Evolutionary conservation across 1,284 basidiomycete genomes (phyloP).

Genomic region (Cryptococcus neoformans): DNA sequence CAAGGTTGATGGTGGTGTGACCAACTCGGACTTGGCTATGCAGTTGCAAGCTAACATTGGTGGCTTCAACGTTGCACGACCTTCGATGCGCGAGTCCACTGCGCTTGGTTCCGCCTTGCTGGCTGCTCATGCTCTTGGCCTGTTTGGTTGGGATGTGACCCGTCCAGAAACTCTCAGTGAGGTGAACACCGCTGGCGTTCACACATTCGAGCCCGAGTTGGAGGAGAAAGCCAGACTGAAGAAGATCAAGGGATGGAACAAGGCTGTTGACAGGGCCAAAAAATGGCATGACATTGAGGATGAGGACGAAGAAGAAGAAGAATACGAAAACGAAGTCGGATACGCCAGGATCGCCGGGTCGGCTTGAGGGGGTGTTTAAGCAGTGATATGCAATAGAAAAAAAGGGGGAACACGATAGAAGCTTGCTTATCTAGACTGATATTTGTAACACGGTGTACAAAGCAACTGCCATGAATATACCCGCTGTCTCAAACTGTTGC

Average conservation of each 20-base stretch:
- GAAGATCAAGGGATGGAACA: conserved; percentile 75
- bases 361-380: too few species aligned
- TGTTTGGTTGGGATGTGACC: conserved; percentile 93
- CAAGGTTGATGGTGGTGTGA: conserved; percentile 94
- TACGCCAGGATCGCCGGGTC: conserved; percentile 3
- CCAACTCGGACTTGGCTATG: conserved; percentile 75
- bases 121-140: conserved; percentile 81
- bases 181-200: conserved; percentile 83
- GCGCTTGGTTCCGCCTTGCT: conserved; percentile 94
- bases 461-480: too few species aligned
- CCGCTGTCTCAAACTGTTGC: too few species aligned
- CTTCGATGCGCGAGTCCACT: conserved; percentile 96
- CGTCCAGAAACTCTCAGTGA: conserved; percentile 80
- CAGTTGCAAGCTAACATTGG: conserved; percentile 88
- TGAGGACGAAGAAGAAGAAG: conserved; percentile 32
- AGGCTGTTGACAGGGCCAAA: conserved; percentile 73
- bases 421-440: too few species aligned
- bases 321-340: conserved; percentile 20
- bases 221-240: conserved; percentile 58
- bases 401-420: too few species aligned
- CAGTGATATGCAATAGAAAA: too few species aligned
- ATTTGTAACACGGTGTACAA: too few species aligned
- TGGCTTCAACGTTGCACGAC: conserved; percentile 85
- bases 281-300: conserved; percentile 58
- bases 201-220: conserved; percentile 65